Evolutionary conservation across 129 eudicot species (phyloP).

Genomic region (Centella asiatica): DNA sequence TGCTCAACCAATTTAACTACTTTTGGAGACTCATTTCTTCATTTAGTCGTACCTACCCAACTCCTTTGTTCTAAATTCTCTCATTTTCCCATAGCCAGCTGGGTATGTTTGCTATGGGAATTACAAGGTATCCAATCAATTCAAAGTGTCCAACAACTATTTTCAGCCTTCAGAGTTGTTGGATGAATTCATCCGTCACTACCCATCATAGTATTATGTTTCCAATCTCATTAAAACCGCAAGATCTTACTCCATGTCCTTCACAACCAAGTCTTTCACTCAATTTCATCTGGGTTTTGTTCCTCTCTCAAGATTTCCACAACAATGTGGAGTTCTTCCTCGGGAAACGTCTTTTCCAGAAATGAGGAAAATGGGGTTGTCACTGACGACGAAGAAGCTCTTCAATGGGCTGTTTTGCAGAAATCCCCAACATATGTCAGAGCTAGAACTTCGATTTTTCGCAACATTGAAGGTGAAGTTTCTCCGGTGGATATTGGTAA

Average conservation of each 20-base stretch:
- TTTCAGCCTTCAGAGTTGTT: constrained; percentile 23
- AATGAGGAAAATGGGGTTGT: constrained; percentile 20
- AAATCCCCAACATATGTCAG: constrained; percentile 50
- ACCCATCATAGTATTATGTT: not conserved
- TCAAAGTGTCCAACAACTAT: constrained; percentile 12
- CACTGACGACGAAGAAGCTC: constrained; percentile 43
- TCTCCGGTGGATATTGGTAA: constrained; percentile 58
- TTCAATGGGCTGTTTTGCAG: constrained; percentile 70
- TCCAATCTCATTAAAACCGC: not conserved
- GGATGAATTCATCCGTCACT: constrained; percentile 18
- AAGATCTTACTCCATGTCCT: constrained; percentile 15
- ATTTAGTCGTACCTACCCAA: no score
- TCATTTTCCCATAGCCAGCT: not conserved
- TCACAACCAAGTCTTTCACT: not conserved
- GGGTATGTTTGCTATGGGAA: not conserved
- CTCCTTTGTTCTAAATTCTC: no score
- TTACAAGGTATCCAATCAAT: constrained; percentile 8
- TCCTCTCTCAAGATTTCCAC: constrained; percentile 4
- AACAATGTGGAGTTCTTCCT: constrained; percentile 38
- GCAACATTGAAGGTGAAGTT: constrained; percentile 46
- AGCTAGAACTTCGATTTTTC: constrained; percentile 54
- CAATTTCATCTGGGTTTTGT: constrained; percentile 13
- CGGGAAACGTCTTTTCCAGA: constrained; percentile 28
- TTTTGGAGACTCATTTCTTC: no score
- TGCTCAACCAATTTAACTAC: no score